Base-by-base conservation (phyloP, 208 protist species). In the Crithidia brevicula region DNA sequence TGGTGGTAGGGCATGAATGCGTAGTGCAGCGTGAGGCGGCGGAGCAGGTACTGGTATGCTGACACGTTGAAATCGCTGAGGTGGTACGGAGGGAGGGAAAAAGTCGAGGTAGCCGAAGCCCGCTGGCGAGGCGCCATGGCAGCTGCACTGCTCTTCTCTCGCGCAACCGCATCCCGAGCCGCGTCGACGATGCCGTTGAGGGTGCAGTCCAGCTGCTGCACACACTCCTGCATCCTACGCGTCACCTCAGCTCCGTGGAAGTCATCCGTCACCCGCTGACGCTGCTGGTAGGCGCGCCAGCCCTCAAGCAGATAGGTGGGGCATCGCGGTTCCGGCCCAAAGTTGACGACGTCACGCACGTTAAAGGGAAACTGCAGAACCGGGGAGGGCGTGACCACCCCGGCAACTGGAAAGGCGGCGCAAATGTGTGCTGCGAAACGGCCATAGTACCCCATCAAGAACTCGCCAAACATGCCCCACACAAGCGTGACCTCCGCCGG, bases 401-500 rank as follows among this genome's bases (percentile, higher is more conserved):
- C 65, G n/a, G 65, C 59, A 6, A 79, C 61, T 1, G 79, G 82
- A 56, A 89, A 86, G 10, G 49, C 66, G 11, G 72, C 57, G 0
- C 20, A 15, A 28, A 87, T 83, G 13, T 20, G 49, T 3, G 33
- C 22, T 0, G 62, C 69, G 28, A 84, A 80, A 25, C 85, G 82
- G 3, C 75, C 68, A 54, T 89, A 91, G 69, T 96, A 96, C 58
- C 88, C 74, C 51, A 89, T 72, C 3, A 96, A 40, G 58, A 90
- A 94, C 67, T 92, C 80, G 1, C 70, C 68, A 27, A 93, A 22
- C 86, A 91, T 94, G 27, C 83, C 88, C 91, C 91, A 96, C 28
- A 93, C 84, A 42, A 93, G 58, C 20, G 65, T 61, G 27, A 49
- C 30, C 43, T 62, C 72, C 7, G 20, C 50, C 10, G 72, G 51